Evolutionary conservation across 805 yeast genomes (phyloP).

Genomic region (Yarrowia keelungensis): DNA sequence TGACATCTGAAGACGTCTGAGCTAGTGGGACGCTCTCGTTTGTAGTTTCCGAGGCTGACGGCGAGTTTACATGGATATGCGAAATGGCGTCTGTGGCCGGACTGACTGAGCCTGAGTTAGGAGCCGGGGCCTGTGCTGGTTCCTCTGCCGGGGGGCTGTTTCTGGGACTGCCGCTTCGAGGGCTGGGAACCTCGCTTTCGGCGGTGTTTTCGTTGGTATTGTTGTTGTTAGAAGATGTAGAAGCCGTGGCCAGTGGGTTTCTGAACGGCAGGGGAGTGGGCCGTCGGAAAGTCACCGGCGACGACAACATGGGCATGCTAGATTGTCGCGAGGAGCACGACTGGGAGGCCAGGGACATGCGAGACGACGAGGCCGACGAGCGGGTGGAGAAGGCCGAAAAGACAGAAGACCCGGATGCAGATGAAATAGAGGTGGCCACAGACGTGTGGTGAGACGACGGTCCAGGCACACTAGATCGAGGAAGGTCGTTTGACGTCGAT

Average conservation of each 20-base stretch:
- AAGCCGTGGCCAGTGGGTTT: not conserved
- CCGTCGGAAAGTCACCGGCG: constrained; percentile 7
- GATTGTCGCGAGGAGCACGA: constrained; percentile 1
- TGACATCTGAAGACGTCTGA: constrained; percentile 3
- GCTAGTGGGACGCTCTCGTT: not conserved
- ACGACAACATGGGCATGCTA: not conserved
- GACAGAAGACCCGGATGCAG: constrained; percentile 23
- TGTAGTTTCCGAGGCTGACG: not conserved
- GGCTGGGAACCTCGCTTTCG: constrained; percentile 24
- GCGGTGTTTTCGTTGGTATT: not conserved
- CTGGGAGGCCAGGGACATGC: constrained; percentile 17
- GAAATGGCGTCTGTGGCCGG: constrained; percentile 22
- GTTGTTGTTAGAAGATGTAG: not conserved
- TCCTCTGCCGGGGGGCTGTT: constrained; percentile 8
- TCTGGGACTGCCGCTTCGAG: constrained; percentile 21
- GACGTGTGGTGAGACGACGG: constrained; percentile 4
- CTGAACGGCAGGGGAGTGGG: constrained; percentile 21
- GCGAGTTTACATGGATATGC: constrained; percentile 6
- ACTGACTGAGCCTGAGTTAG: not conserved
- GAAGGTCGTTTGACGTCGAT: not conserved
- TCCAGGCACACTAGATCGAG: constrained; percentile 2
- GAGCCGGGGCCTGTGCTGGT: not conserved
- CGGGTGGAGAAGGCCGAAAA: constrained; percentile 13
- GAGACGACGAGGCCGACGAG: constrained; percentile 20
- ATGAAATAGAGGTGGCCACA: constrained; percentile 9